Percentiles rank a stretch among this genome's conserved stretches.
Conservation (phyloP, 768 basidiomycete species). For the Naematelia aurantialba region DNA sequence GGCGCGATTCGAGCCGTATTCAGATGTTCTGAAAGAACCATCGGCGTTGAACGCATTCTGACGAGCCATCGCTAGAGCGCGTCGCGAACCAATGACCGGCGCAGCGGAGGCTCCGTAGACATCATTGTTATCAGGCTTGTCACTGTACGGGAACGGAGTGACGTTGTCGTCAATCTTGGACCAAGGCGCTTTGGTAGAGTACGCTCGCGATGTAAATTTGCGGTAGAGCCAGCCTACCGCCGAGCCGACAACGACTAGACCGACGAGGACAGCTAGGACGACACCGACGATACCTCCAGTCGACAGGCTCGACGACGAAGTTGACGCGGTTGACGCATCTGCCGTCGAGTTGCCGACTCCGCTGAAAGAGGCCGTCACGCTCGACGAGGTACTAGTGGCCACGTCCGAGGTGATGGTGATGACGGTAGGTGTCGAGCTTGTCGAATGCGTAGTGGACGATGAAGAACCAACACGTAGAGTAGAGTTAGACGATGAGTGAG, state of each 20-base stretch:
- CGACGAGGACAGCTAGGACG: slow-evolving; percentile 32
- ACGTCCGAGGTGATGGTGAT: slow-evolving; percentile 17
- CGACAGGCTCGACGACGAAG: slow-evolving; percentile 19
- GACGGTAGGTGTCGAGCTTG: slow-evolving; percentile 14
- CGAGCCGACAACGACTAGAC: slow-evolving; percentile 31
- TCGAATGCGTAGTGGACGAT: slow-evolving; percentile 13
- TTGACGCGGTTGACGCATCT: slow-evolving; percentile 6
- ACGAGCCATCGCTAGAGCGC: slow-evolving; percentile 34
- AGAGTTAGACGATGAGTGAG: neutral
- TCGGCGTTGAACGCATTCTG: slow-evolving; percentile 27
- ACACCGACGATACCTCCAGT: slow-evolving; percentile 38
- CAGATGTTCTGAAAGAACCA: slow-evolving; percentile 24
- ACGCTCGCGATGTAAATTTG: slow-evolving; percentile 30
- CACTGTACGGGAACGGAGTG: slow-evolving; percentile 30
- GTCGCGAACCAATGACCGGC: slow-evolving; percentile 42
- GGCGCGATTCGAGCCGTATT: slow-evolving; percentile 29
- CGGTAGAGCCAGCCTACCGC: slow-evolving; percentile 39
- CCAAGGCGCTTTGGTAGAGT: slow-evolving; percentile 31
- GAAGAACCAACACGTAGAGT: neutral
- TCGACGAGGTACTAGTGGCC: slow-evolving; percentile 9
- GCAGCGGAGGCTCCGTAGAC: slow-evolving; percentile 30
- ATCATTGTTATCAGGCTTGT: slow-evolving; percentile 26
- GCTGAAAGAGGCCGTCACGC: slow-evolving; percentile 9
- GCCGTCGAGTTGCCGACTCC: slow-evolving; percentile 7
- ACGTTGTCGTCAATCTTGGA: slow-evolving; percentile 38